Evolutionary conservation across 805 yeast genomes (phyloP).

Genomic region (Suhomyces xylopsoci): DNA sequence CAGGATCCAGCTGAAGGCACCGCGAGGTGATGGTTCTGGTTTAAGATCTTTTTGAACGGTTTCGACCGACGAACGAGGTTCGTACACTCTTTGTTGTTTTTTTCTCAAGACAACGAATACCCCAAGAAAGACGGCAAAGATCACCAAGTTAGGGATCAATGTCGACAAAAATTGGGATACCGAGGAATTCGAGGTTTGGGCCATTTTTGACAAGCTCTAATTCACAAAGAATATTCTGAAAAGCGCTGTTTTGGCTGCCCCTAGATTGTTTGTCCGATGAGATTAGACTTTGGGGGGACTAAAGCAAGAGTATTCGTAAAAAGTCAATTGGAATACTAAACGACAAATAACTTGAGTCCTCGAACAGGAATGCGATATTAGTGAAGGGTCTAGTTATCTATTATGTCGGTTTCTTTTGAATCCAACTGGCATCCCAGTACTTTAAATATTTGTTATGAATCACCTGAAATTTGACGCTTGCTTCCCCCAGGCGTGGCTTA

Average conservation of each 20-base stretch:
- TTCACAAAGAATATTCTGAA: not conserved
- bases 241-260: not conserved
- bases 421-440: not conserved
- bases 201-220: not conserved
- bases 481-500: not conserved
- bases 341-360: not conserved
- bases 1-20: slow-evolving; percentile 54
- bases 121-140: slow-evolving; percentile 38
- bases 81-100: slow-evolving; percentile 47
- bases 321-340: not conserved
- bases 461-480: not conserved
- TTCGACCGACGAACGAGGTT: slow-evolving; percentile 47
- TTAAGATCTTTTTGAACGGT: slow-evolving; percentile 44
- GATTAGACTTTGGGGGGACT: not conserved
- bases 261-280: not conserved
- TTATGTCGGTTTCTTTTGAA: not conserved
- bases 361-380: not conserved
- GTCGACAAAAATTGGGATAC: slow-evolving; percentile 51
- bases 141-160: slow-evolving; percentile 42
- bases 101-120: slow-evolving; percentile 42
- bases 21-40: slow-evolving; percentile 44
- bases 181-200: slow-evolving; percentile 21
- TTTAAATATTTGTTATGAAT: not conserved
- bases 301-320: not conserved
- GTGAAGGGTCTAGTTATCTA: not conserved